A percentile compares a stretch with the other conserved stretches of the same genome.
Conservation (phyloP, 164 flowering plant genomes). For the Saururus chinensis region DNA sequence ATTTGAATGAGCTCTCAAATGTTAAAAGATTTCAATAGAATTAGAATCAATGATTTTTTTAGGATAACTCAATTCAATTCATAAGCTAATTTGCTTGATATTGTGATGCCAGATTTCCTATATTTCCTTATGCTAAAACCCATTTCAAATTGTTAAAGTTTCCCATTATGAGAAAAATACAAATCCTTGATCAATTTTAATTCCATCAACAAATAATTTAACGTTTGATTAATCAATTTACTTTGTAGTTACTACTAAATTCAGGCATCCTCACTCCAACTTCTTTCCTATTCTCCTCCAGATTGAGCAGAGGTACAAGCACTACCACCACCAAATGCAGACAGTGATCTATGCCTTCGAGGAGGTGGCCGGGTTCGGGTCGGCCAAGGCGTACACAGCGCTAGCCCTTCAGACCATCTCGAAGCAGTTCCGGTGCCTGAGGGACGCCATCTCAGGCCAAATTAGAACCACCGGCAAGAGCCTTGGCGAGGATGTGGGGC, state of each 20-base stretch:
- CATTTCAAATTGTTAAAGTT: too few species aligned
- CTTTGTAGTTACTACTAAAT: not conserved
- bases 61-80: too few species aligned
- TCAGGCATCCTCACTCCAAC: not conserved
- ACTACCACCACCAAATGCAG: constrained; percentile 77
- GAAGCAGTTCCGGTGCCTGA: constrained; percentile 51
- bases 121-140: too few species aligned
- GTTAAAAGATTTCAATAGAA: too few species aligned
- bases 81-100: too few species aligned
- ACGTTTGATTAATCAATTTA: too few species aligned
- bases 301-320: constrained; percentile 73
- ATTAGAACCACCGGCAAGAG: constrained; percentile 29
- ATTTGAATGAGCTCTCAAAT: too few species aligned
- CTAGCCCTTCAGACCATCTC: constrained; percentile 53
- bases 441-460: constrained; percentile 53
- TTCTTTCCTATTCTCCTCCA: constrained; percentile 5
- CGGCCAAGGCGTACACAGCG: constrained; percentile 65
- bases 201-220: too few species aligned
- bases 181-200: too few species aligned
- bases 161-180: too few species aligned
- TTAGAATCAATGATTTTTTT: too few species aligned
- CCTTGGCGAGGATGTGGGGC: constrained; percentile 40
- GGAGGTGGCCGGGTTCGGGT: constrained; percentile 64
- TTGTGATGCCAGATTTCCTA: too few species aligned
- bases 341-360: constrained; percentile 82